phyloP scores from a whole-genome alignment of 129 eudicot species.

The Ambrosia trifida region DNA sequence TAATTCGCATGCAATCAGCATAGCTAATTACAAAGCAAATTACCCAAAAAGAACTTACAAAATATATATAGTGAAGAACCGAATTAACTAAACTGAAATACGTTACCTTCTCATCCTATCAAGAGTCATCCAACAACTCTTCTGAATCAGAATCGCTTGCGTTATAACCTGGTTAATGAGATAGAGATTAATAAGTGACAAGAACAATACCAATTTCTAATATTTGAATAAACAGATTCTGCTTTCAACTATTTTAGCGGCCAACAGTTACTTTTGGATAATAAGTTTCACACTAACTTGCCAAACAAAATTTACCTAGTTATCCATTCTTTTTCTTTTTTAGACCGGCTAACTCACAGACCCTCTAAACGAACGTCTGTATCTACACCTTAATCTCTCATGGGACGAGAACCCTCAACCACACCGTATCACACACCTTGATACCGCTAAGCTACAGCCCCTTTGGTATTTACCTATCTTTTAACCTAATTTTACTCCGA shows the following conservation, averaged over 20 bases:
- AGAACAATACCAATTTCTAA: not conserved
- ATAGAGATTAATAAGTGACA: slow-evolving; percentile 1
- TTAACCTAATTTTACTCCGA: not conserved
- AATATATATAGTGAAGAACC: not conserved
- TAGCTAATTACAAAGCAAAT: not conserved
- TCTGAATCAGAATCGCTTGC: slow-evolving; percentile 92
- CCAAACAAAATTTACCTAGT: not conserved
- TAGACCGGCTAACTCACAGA: too few relatives aligned
- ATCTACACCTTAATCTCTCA: too few relatives aligned
- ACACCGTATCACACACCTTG: too few relatives aligned
- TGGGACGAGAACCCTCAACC: too few relatives aligned
- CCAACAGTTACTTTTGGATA: too few relatives aligned
- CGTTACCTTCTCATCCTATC: slow-evolving; percentile 38
- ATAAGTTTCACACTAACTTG: too few relatives aligned
- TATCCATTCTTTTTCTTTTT: not conserved
- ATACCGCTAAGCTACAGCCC: too few relatives aligned
- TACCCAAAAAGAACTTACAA: not conserved
- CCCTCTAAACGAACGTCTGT: too few relatives aligned
- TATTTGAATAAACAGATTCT: too few relatives aligned
- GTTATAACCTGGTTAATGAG: slow-evolving; percentile 60
- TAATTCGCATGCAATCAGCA: not conserved
- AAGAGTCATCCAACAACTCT: slow-evolving; percentile 53
- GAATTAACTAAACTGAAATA: not conserved
- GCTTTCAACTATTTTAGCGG: too few relatives aligned
- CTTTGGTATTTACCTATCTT: not conserved